phyloP scores from a whole-genome alignment of 1,284 basidiomycete species.

The Ganoderma multipileum region DNA sequence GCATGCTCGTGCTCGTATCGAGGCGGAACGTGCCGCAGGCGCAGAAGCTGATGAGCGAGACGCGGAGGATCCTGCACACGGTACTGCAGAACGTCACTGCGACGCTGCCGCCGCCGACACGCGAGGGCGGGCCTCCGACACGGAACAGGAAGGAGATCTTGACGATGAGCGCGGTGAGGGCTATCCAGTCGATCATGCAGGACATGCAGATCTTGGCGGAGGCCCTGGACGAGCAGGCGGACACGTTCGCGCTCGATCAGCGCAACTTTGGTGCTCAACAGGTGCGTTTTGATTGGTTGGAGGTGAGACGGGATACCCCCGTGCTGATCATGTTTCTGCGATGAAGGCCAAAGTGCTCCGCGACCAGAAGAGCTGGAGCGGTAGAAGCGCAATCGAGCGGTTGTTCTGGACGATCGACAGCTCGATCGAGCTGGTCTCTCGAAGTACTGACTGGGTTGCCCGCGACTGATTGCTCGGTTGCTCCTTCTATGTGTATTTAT shows the following conservation, averaged over 20 bases:
- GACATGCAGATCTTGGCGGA: slow-evolving; percentile 87
- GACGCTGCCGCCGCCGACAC: slow-evolving; percentile 56
- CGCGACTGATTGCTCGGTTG: slow-evolving; percentile 57
- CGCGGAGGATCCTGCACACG: slow-evolving; percentile 85
- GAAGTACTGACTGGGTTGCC: slow-evolving; percentile 85
- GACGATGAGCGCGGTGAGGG: slow-evolving; percentile 71
- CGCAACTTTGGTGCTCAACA: slow-evolving; percentile 94
- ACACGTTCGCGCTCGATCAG: slow-evolving; percentile 88
- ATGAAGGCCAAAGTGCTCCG: slow-evolving; percentile 88
- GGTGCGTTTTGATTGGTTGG: slow-evolving; percentile 49
- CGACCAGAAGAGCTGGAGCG: slow-evolving; percentile 93
- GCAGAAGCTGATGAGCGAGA: slow-evolving; percentile 87
- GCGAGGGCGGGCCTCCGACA: slow-evolving; percentile 51
- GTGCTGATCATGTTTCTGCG: slow-evolving; percentile 9
- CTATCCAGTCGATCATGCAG: slow-evolving; percentile 83
- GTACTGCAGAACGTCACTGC: slow-evolving; percentile 84
- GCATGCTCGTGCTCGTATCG: slow-evolving; percentile 88
- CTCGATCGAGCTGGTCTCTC: slow-evolving; percentile 80
- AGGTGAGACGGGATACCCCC: background rate
- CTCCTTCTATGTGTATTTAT: slow-evolving; percentile 20
- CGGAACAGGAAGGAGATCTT: slow-evolving; percentile 80
- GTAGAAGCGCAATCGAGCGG: slow-evolving; percentile 84
- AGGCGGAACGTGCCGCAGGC: slow-evolving; percentile 88
- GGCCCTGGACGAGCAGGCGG: slow-evolving; percentile 89
- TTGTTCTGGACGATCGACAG: slow-evolving; percentile 90